Conservation (phyloP, 2,329 filamentous ascomycete species). For the Fusarium transvaalense region DNA sequence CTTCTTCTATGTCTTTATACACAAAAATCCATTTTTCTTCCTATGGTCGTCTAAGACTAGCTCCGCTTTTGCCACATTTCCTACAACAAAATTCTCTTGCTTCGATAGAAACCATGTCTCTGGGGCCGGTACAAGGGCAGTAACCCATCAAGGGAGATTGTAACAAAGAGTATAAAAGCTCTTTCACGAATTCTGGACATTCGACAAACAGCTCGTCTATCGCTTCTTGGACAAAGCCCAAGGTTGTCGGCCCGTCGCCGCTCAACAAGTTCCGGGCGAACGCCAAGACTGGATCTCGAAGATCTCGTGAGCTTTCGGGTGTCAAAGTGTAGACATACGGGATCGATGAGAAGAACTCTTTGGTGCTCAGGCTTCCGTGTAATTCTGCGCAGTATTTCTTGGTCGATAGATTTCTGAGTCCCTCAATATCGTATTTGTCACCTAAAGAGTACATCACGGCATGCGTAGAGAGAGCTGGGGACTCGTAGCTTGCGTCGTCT, state of each 20-base stretch:
- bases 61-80: conserved; percentile 1
- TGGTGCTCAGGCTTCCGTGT: background rate
- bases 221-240: accelerated
- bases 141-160: background rate
- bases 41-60: conserved; percentile 2
- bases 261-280: background rate
- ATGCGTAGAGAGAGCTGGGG: background rate
- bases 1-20: background rate
- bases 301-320: background rate
- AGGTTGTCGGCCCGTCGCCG: background rate
- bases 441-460: conserved; percentile 23
- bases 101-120: background rate
- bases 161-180: conserved; percentile 2
- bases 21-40: too few relatives aligned
- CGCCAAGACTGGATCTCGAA: background rate
- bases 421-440: conserved; percentile 33
- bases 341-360: conserved; percentile 15
- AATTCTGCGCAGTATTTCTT: conserved; percentile 20
- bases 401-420: background rate
- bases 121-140: conserved; percentile 1
- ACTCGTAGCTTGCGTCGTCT: accelerated
- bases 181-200: conserved; percentile 23
- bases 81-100: conserved; percentile 3
- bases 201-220: conserved; percentile 8
- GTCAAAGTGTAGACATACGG: conserved; percentile 16